Percentiles rank a stretch among this genome's conserved stretches.
These are phyloP conservation scores for Cairneyella variabilis DNA, from an alignment of 495 filamentous ascomycete genomes.

Conservation along the genomic window DNA sequence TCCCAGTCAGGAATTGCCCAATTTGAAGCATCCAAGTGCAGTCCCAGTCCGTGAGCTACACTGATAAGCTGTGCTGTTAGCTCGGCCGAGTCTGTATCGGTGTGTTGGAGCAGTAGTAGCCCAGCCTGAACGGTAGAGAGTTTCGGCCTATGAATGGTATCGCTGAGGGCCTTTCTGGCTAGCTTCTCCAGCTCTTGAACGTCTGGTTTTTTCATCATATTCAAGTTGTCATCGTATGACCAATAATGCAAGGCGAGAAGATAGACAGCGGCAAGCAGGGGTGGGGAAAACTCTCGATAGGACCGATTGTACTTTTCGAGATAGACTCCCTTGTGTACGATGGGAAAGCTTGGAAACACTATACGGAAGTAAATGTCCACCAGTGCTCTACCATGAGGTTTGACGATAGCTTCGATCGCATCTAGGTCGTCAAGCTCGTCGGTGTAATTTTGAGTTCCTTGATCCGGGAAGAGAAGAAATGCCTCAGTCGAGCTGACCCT, in stretches of 20 bases:
- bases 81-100: slow-evolving; percentile 77
- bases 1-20: slow-evolving; percentile 91
- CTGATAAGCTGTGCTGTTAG: slow-evolving; percentile 82
- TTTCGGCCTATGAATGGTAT: slow-evolving; percentile 78
- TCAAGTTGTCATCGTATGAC: slow-evolving; percentile 63
- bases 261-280: slow-evolving; percentile 84
- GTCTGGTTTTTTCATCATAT: slow-evolving; percentile 66
- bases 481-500: slow-evolving; percentile 78
- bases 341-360: slow-evolving; percentile 85
- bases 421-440: slow-evolving; percentile 64
- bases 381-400: slow-evolving; percentile 72
- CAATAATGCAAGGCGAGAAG: slow-evolving; percentile 87
- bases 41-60: slow-evolving; percentile 73
- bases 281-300: slow-evolving; percentile 72
- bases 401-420: slow-evolving; percentile 76
- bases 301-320: slow-evolving; percentile 77
- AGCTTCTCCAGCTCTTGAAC: slow-evolving; percentile 70
- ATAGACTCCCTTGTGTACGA: slow-evolving; percentile 82
- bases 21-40: slow-evolving; percentile 77
- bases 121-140: slow-evolving; percentile 93
- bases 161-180: slow-evolving; percentile 64
- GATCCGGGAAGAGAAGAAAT: slow-evolving; percentile 73
- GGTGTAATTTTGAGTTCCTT: slow-evolving; percentile 53
- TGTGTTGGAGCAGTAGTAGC: slow-evolving; percentile 83
- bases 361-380: slow-evolving; percentile 84